phyloP scores from a whole-genome alignment of 208 protist genomes.

The Leishmania guyanensis region DNA sequence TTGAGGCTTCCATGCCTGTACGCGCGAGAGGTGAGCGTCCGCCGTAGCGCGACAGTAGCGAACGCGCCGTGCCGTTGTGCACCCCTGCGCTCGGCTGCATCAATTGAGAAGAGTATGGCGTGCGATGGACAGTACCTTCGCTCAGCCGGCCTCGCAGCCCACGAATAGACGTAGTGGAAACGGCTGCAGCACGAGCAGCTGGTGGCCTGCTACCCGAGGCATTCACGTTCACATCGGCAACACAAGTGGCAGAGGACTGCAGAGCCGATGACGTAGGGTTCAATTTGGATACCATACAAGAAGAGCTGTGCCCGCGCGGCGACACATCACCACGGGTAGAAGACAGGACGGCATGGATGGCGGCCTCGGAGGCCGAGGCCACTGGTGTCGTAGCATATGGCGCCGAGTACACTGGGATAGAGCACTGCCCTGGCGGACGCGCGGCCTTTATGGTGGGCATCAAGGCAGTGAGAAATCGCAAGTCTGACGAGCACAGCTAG shows the following conservation, averaged over 20 bases:
- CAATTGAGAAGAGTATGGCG: background rate
- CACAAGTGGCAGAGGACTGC: background rate
- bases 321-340: background rate
- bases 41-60: background rate
- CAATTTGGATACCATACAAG: background rate
- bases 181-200: background rate
- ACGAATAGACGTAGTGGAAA: conserved; percentile 1
- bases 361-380: background rate
- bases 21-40: background rate
- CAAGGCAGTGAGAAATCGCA: background rate
- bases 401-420: conserved; percentile 7
- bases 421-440: conserved; percentile 14
- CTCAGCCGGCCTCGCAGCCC: conserved; percentile 40
- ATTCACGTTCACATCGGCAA: background rate
- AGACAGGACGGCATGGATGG: background rate
- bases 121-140: conserved; percentile 44
- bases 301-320: background rate
- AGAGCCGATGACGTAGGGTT: background rate
- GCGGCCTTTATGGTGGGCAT: background rate
- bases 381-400: background rate
- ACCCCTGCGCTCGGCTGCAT: background rate
- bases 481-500: background rate
- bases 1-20: background rate
- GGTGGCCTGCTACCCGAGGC: background rate
- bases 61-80: background rate